Conservation (phyloP, 2,329 filamentous ascomycete genomes). For the Erysiphe neolycopersici region DNA sequence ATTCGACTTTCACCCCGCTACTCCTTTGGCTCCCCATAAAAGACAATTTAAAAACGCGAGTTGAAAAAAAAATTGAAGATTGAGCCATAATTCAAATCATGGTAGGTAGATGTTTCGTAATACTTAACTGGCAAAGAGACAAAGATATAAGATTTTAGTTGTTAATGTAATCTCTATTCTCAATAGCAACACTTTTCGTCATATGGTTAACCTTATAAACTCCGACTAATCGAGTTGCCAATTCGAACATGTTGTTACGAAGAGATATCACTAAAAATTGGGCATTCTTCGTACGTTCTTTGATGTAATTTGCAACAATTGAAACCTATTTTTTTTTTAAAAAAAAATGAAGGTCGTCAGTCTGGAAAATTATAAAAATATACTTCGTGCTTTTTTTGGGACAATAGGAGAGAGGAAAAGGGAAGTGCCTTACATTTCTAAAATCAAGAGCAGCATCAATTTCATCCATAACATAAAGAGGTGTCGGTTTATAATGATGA, state of each 20-base stretch:
- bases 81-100: too few species aligned
- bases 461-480: constrained; percentile 97
- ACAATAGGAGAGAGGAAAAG: not conserved
- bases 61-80: too few species aligned
- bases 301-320: constrained; percentile 97
- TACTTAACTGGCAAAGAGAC: too few species aligned
- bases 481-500: constrained; percentile 94
- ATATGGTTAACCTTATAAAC: constrained; percentile 99
- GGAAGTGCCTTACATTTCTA: constrained; percentile 51
- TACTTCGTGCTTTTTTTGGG: not conserved
- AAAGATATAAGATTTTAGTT: too few species aligned
- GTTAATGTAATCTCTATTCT: constrained; percentile 49
- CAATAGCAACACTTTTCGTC: constrained; percentile 76
- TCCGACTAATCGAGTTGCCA: constrained; percentile 79
- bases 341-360: constrained; percentile 1
- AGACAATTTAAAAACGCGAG: too few species aligned
- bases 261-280: constrained; percentile 97
- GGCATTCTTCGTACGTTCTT: constrained; percentile 95
- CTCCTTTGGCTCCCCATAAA: too few species aligned
- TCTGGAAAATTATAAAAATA: too few species aligned
- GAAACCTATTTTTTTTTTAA: constrained; percentile 34
- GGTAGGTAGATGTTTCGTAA: too few species aligned
- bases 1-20: too few species aligned
- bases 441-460: constrained; percentile 97
- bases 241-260: constrained; percentile 98